Percentiles rank a stretch among this genome's conserved stretches.
These are phyloP conservation scores for Russula emetica DNA, from an alignment of 768 basidiomycete species.

Conservation along the genomic window DNA sequence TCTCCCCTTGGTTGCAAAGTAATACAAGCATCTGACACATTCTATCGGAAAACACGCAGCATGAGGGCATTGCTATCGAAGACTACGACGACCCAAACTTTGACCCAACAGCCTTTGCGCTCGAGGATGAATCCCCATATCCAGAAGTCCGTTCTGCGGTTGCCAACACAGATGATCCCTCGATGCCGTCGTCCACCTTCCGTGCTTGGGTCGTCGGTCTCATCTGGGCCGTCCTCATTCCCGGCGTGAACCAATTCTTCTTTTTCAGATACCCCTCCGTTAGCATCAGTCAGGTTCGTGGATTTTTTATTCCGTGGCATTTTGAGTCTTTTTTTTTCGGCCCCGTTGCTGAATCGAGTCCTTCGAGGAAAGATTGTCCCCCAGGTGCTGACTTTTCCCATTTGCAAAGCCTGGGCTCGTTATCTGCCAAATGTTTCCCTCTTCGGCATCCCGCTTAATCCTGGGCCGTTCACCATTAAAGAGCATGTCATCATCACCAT, in stretches of 20 bases:
- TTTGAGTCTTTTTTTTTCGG: neutral
- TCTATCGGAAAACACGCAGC: neutral
- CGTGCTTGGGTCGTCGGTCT: slow-evolving; percentile 40
- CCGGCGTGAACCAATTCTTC: slow-evolving; percentile 78
- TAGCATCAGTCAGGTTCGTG: slow-evolving; percentile 31
- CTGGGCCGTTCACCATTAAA: slow-evolving; percentile 71
- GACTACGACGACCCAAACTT: slow-evolving; percentile 37
- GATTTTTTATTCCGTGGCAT: neutral
- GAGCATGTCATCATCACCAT: slow-evolving; percentile 56
- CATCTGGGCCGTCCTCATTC: slow-evolving; percentile 53
- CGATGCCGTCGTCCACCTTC: slow-evolving; percentile 38
- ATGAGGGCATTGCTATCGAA: slow-evolving; percentile 23
- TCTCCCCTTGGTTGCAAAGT: neutral
- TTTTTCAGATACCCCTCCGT: slow-evolving; percentile 61
- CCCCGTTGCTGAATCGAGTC: slow-evolving; percentile 8
- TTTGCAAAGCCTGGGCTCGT: slow-evolving; percentile 56
- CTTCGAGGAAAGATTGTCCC: slow-evolving; percentile 46
- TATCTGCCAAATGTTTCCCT: slow-evolving; percentile 50
- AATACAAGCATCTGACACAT: too few species aligned
- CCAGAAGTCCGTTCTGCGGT: slow-evolving; percentile 52
- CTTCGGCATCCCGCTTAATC: slow-evolving; percentile 52
- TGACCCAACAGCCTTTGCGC: slow-evolving; percentile 31
- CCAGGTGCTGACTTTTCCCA: slow-evolving; percentile 63
- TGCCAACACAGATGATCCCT: slow-evolving; percentile 45
- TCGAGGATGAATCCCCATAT: slow-evolving; percentile 50